These are phyloP conservation scores for Nectriaceae sp. DNA, from an alignment of 2,329 filamentous ascomycete species.

Conservation along the genomic window DNA sequence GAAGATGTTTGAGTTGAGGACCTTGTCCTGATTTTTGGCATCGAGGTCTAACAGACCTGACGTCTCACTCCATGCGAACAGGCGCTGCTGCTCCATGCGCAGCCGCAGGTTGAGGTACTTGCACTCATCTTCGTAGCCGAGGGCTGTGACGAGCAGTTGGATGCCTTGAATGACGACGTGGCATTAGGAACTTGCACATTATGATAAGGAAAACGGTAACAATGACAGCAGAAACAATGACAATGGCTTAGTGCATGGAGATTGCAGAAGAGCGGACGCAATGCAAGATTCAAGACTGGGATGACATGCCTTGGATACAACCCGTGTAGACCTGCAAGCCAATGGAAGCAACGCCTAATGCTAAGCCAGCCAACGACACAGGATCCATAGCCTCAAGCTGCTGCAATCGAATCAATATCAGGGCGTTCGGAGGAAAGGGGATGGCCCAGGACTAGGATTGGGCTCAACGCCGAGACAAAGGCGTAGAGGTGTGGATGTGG, in stretches of 20 bases:
- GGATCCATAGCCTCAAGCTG: constrained; percentile 40
- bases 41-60: constrained; percentile 49
- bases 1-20: constrained; percentile 50
- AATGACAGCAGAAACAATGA: no score
- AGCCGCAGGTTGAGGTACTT: constrained; percentile 50
- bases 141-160: constrained; percentile 49
- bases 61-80: constrained; percentile 52
- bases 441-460: no score
- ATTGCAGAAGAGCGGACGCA: neutral
- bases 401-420: no score
- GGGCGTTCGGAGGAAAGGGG: no score
- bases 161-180: constrained; percentile 37
- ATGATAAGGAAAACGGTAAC: neutral
- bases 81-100: constrained; percentile 51
- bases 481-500: no score
- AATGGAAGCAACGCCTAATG: constrained; percentile 46
- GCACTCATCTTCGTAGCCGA: constrained; percentile 49
- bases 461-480: no score
- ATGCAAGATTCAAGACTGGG: no score
- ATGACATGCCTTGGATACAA: constrained; percentile 43
- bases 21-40: constrained; percentile 40
- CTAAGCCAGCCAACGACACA: constrained; percentile 44
- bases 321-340: constrained; percentile 48
- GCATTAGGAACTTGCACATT: no score
- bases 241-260: no score